phyloP scores from a whole-genome alignment of 1,284 basidiomycete species.

The Cystobasidium slooffiae region DNA sequence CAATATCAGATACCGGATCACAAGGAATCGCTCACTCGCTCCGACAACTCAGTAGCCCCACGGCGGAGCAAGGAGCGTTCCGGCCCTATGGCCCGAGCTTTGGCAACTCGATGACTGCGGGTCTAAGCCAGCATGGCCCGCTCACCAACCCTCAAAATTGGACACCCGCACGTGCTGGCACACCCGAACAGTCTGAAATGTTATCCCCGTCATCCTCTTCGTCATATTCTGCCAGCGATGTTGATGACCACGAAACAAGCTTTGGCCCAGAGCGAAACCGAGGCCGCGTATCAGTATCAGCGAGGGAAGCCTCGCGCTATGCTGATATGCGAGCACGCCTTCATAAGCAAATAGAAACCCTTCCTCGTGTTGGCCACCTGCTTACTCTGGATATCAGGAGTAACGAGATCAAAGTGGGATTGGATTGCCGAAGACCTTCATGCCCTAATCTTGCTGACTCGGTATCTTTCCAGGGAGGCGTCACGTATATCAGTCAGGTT shows the following conservation, averaged over 20 bases:
- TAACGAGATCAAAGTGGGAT: constrained; percentile 82
- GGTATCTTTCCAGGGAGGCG: constrained; percentile 65
- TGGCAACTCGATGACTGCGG: too few species aligned
- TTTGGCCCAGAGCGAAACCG: constrained; percentile 29
- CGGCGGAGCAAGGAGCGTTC: not conserved
- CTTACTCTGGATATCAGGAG: constrained; percentile 87
- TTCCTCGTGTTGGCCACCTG: constrained; percentile 81
- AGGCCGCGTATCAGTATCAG: constrained; percentile 34
- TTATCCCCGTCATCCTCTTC: not conserved
- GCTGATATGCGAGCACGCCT: constrained; percentile 40
- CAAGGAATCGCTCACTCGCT: too few species aligned
- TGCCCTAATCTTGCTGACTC: not conserved
- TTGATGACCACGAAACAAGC: constrained; percentile 17
- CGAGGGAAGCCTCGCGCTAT: constrained; percentile 63
- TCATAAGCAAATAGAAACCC: constrained; percentile 65
- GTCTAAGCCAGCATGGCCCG: not conserved
- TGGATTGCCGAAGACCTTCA: constrained; percentile 43
- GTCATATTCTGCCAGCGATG: not conserved
- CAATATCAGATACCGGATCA: too few species aligned
- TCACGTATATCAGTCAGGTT: constrained; percentile 90
- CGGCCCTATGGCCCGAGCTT: not conserved
- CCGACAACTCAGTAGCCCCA: not conserved
- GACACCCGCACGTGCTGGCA: not conserved
- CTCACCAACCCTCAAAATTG: not conserved
- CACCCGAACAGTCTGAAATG: not conserved